phyloP scores from a whole-genome alignment of 106 monocot genomes.

The Platanthera zijinensis region DNA sequence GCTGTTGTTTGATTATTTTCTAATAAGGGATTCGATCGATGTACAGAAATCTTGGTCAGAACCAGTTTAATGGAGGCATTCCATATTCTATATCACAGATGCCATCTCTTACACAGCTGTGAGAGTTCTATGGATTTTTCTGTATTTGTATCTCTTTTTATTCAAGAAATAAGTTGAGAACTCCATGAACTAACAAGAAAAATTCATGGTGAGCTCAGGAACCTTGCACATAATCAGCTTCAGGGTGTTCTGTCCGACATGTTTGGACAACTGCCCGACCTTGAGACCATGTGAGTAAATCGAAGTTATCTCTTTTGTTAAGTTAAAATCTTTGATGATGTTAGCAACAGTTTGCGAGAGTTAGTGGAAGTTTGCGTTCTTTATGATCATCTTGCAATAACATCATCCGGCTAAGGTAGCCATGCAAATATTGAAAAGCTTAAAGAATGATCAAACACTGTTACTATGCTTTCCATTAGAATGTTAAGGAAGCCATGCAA shows the following conservation, averaged over 20 bases:
- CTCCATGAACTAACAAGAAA: constrained; percentile 13
- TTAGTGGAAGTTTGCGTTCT: neutral
- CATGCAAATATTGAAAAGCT: neutral
- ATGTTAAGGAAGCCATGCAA: neutral
- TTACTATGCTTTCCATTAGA: neutral
- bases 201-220: constrained; percentile 12
- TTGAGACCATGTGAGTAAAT: constrained; percentile 21
- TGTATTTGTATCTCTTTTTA: neutral
- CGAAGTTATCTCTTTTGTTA: neutral
- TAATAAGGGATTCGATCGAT: neutral
- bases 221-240: constrained; percentile 26
- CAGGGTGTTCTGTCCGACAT: constrained; percentile 15
- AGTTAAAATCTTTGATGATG: neutral
- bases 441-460: neutral
- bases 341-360: neutral
- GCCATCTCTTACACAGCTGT: constrained; percentile 7
- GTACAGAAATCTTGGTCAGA: constrained; percentile 14
- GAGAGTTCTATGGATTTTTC: neutral
- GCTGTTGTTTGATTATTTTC: neutral
- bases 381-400: neutral
- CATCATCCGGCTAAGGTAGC: no score
- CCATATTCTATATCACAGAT: constrained; percentile 15
- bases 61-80: constrained; percentile 11
- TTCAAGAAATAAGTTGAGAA: neutral
- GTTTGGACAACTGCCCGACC: constrained; percentile 13